A percentile compares a stretch with the other conserved stretches of the same genome.
Evolutionary conservation across 768 basidiomycete genomes (phyloP).

Genomic region (Rickenella mellea): DNA sequence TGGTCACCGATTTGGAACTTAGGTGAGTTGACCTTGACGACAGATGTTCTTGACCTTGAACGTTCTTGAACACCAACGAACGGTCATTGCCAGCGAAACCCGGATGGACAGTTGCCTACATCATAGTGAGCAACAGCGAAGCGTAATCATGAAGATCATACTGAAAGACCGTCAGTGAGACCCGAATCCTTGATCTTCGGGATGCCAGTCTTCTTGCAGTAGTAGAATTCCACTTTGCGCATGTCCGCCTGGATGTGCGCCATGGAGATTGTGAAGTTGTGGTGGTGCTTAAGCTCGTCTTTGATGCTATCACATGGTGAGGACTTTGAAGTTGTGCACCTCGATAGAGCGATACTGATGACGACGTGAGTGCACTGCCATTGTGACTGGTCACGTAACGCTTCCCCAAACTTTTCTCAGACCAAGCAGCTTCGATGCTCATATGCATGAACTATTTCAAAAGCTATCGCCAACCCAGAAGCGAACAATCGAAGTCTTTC

Average conservation of each 20-base stretch:
- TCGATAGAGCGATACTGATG: too few relatives aligned
- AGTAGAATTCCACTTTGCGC: constrained; percentile 88
- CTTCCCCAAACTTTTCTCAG: too few relatives aligned
- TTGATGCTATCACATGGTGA: too few relatives aligned
- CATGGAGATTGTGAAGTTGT: constrained; percentile 68
- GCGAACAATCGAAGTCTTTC: too few relatives aligned
- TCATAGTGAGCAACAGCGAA: neutral
- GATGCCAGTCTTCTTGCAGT: constrained; percentile 76
- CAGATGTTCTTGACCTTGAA: constrained; percentile 55
- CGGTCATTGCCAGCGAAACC: constrained; percentile 51
- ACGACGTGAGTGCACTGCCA: too few relatives aligned
- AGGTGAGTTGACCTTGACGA: constrained; percentile 77
- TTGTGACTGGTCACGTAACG: too few relatives aligned
- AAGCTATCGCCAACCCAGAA: too few relatives aligned
- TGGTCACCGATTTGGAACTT: constrained; percentile 88
- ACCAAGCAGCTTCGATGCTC: too few relatives aligned
- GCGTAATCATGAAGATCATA: too few relatives aligned
- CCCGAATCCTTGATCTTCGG: constrained; percentile 76
- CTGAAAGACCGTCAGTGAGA: constrained; percentile 77
- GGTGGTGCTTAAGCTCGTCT: too few relatives aligned
- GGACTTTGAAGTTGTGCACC: too few relatives aligned
- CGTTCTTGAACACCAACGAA: constrained; percentile 65
- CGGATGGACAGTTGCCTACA: constrained; percentile 50
- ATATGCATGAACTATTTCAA: too few relatives aligned
- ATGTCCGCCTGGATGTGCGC: constrained; percentile 89